Percentiles rank a stretch among this genome's conserved stretches.
phyloP scores from a whole-genome alignment of 1,139 yeast species.

The Spathaspora sp. region DNA sequence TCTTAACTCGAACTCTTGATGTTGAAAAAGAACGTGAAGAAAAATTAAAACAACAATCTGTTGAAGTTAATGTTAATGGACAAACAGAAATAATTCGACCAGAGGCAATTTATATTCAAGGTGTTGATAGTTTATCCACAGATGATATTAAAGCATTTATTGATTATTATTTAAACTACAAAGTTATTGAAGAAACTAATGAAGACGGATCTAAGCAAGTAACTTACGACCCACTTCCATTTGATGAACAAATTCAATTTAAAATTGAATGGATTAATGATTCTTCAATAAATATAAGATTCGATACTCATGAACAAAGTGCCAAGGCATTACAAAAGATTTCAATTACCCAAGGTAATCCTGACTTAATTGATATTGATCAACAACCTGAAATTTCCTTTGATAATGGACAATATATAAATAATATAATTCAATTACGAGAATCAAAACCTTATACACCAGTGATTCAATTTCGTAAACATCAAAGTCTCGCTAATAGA shows the following conservation, averaged over 20 bases:
- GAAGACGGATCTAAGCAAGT: constrained; percentile 11
- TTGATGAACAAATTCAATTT: constrained; percentile 35
- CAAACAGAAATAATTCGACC: constrained; percentile 35
- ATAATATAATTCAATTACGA: constrained; percentile 31
- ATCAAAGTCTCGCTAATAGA: constrained; percentile 29
- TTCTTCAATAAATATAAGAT: constrained; percentile 54
- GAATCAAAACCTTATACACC: constrained; percentile 40
- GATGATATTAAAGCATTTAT: constrained; percentile 60
- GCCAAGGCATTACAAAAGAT: constrained; percentile 36
- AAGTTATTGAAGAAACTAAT: constrained; percentile 16
- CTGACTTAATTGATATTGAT: not conserved
- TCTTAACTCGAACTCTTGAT: constrained; percentile 39
- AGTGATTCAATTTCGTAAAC: constrained; percentile 36
- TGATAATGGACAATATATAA: constrained; percentile 17
- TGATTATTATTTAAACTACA: constrained; percentile 47
- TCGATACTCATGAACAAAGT: constrained; percentile 45
- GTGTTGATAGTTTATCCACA: constrained; percentile 70
- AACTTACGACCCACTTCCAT: constrained; percentile 26
- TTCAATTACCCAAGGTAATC: constrained; percentile 19
- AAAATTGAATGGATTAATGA: constrained; percentile 74
- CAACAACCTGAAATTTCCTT: not conserved
- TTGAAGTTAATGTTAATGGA: constrained; percentile 36
- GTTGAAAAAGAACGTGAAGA: constrained; percentile 37
- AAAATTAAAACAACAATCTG: constrained; percentile 31
- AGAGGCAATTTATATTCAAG: constrained; percentile 54